Percentiles rank a stretch among this genome's conserved stretches.
These are phyloP conservation scores for Pigoraptor vietnamica DNA, from an alignment of 78 protist genomes.

Conservation along the genomic window DNA sequence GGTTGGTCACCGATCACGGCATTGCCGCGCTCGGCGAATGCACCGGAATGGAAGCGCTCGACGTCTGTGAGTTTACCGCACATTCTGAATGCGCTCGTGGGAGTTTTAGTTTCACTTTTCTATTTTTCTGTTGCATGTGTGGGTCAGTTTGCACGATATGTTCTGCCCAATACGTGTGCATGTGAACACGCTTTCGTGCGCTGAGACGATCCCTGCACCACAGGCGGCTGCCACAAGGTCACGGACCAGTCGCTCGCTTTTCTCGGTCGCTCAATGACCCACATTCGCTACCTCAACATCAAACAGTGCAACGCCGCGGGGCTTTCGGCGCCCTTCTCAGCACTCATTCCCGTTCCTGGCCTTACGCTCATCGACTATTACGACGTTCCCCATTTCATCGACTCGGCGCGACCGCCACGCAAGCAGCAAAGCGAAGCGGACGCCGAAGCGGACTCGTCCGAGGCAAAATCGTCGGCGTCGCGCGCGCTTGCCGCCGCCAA, in stretches of 20 bases:
- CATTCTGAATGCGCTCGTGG: background rate
- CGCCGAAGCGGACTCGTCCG: too few relatives aligned
- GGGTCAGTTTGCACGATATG: too few relatives aligned
- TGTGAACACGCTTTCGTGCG: too few relatives aligned
- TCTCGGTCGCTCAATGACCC: background rate
- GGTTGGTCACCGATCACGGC: background rate
- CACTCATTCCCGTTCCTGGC: background rate
- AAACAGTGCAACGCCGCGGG: background rate
- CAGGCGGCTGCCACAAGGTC: background rate
- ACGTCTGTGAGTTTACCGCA: background rate
- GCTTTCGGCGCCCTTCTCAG: background rate
- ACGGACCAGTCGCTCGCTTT: background rate
- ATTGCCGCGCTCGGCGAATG: background rate
- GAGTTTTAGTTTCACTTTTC: too few relatives aligned
- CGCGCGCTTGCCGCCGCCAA: too few relatives aligned
- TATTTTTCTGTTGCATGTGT: background rate
- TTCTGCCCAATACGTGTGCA: too few relatives aligned
- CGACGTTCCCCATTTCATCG: background rate
- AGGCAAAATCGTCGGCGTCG: too few relatives aligned
- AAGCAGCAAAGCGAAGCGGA: too few relatives aligned
- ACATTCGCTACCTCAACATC: background rate
- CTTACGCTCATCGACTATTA: background rate
- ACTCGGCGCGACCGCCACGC: background rate
- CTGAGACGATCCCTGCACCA: too few relatives aligned
- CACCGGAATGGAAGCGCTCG: background rate